Conservation (phyloP, 805 yeast genomes). For the Lipomyces orientalis region DNA sequence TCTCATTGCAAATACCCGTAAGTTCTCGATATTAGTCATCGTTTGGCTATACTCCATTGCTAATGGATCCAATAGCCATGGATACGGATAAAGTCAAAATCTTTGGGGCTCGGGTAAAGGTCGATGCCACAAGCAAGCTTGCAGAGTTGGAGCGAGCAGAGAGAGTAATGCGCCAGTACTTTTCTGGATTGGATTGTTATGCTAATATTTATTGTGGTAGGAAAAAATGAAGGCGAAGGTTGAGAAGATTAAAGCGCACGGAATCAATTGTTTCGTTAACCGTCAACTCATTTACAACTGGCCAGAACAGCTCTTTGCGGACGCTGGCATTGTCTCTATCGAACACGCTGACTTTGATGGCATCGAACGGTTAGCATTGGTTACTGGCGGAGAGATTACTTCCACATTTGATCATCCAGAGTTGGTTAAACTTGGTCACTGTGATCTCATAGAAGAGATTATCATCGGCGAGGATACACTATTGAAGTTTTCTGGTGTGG, state of each 20-base stretch:
- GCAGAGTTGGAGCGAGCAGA: slow-evolving; percentile 96
- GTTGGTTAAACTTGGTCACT: slow-evolving; percentile 80
- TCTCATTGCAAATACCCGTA: slow-evolving; percentile 89
- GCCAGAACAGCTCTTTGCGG: slow-evolving; percentile 95
- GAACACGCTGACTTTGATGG: slow-evolving; percentile 99
- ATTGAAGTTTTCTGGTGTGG: slow-evolving; percentile 93
- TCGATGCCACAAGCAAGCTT: slow-evolving; percentile 90
- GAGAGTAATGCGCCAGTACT: slow-evolving; percentile 46
- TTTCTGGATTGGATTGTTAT: background rate
- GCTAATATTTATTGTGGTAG: slow-evolving; percentile 26
- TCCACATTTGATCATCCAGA: slow-evolving; percentile 95
- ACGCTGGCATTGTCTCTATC: slow-evolving; percentile 83
- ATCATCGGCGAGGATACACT: slow-evolving; percentile 91
- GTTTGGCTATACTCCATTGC: too few species aligned
- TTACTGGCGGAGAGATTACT: slow-evolving; percentile 97
- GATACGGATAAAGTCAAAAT: slow-evolving; percentile 98
- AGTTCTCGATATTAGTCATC: slow-evolving; percentile 33
- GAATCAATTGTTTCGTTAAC: slow-evolving; percentile 88
- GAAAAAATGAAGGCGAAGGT: slow-evolving; percentile 90
- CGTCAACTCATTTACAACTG: slow-evolving; percentile 97
- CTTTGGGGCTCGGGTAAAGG: slow-evolving; percentile 97
- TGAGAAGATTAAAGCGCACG: slow-evolving; percentile 84
- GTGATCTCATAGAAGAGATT: slow-evolving; percentile 88
- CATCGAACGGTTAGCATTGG: slow-evolving; percentile 92
- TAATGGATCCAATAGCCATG: slow-evolving; percentile 47